Evolutionary conservation across 1,284 basidiomycete species (phyloP).

Genomic region (Leucoagaricus sp.): DNA sequence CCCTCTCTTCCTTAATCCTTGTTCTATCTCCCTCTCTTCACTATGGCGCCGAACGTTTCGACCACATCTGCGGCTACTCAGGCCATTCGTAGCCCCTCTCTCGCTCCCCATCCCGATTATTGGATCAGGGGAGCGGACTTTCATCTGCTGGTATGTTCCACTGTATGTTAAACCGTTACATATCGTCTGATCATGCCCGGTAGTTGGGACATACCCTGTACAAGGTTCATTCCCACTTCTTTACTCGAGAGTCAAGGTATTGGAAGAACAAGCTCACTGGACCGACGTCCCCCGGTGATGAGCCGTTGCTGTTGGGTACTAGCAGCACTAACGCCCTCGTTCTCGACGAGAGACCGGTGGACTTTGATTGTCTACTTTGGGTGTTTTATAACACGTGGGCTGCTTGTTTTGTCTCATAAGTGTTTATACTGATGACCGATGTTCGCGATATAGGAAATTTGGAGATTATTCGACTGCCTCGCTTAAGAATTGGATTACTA

Average conservation of each 20-base stretch:
- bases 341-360: slow-evolving; percentile 44
- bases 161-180: not conserved
- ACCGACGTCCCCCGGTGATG: slow-evolving; percentile 45
- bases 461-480: slow-evolving; percentile 53
- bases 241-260: slow-evolving; percentile 18
- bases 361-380: slow-evolving; percentile 64
- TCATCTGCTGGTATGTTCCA: slow-evolving; percentile 37
- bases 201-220: slow-evolving; percentile 19
- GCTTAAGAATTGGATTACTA: slow-evolving; percentile 56
- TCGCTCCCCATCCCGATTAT: slow-evolving; percentile 46
- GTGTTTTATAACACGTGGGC: slow-evolving; percentile 71
- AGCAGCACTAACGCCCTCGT: slow-evolving; percentile 44
- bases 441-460: not conserved
- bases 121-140: slow-evolving; percentile 57
- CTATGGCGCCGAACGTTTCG: not conserved
- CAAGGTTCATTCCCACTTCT: slow-evolving; percentile 21
- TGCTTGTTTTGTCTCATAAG: not conserved
- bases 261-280: slow-evolving; percentile 49
- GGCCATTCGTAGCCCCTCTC: slow-evolving; percentile 14
- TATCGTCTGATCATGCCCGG: not conserved
- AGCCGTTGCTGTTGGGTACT: slow-evolving; percentile 33
- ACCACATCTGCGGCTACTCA: not conserved
- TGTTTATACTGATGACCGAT: not conserved
- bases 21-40: not conserved
- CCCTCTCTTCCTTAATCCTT: not conserved